phyloP scores from a whole-genome alignment of 345 rosid genomes.

The Psidium friedrichsthalianum region DNA sequence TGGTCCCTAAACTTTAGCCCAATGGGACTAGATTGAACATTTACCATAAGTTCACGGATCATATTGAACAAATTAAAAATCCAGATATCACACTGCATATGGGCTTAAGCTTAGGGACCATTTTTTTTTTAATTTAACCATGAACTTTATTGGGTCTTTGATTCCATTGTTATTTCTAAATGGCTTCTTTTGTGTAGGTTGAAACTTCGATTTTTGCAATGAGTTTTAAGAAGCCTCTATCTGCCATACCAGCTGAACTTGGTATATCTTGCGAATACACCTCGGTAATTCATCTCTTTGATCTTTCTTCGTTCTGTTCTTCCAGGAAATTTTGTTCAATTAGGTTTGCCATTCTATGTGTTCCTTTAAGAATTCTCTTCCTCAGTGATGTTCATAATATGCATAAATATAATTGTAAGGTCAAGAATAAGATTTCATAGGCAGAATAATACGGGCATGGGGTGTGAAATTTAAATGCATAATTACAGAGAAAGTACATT shows the following conservation, averaged over 20 bases:
- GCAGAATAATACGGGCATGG: neutral
- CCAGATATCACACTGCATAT: too few relatives aligned
- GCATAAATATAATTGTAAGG: neutral
- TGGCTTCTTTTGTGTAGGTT: slow-evolving; percentile 39
- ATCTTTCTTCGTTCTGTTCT: neutral
- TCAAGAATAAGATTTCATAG: neutral
- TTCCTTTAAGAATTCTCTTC: neutral
- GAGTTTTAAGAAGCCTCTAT: slow-evolving; percentile 59
- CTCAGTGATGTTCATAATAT: neutral
- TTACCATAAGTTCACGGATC: too few relatives aligned
- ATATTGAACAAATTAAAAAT: too few relatives aligned
- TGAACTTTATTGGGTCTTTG: slow-evolving; percentile 3
- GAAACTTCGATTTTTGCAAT: slow-evolving; percentile 85
- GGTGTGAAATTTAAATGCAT: neutral
- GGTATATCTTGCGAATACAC: slow-evolving; percentile 49
- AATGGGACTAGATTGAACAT: too few relatives aligned
- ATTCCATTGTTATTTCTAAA: slow-evolving; percentile 1
- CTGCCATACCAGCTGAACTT: slow-evolving; percentile 50
- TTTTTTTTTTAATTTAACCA: neutral
- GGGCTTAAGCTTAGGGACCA: too few relatives aligned
- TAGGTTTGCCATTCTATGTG: neutral
- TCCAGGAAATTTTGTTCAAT: neutral
- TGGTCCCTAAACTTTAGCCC: too few relatives aligned
- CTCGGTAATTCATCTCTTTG: slow-evolving; percentile 23
- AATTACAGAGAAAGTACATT: neutral